Evolutionary conservation across 257 asterid species (phyloP).

Genomic region (Lantana camara): DNA sequence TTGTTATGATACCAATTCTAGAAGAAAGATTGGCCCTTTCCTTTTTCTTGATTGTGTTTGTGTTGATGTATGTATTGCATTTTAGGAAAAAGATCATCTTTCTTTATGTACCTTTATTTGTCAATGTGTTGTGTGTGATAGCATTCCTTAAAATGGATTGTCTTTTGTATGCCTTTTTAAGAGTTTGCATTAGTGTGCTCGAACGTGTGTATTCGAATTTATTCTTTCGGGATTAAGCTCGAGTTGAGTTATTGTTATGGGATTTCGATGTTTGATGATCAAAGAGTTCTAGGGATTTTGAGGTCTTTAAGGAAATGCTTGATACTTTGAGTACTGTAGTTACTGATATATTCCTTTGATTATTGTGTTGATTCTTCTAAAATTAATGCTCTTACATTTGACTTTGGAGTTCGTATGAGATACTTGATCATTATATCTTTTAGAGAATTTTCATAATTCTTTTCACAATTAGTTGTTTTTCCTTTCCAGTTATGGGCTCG

Average conservation of each 20-base stretch:
- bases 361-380: slow-evolving; percentile 25
- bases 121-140: slow-evolving; percentile 21
- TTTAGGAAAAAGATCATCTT: too few species aligned
- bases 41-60: too few species aligned
- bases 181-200: not conserved
- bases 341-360: not conserved
- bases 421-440: not conserved
- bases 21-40: too few species aligned
- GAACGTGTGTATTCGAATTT: slow-evolving; percentile 4
- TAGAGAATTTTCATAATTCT: slow-evolving; percentile 2
- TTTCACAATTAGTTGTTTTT: slow-evolving; percentile 19
- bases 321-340: not conserved
- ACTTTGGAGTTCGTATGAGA: not conserved
- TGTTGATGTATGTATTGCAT: too few species aligned
- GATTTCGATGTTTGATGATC: slow-evolving; percentile 22
- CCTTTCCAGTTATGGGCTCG: slow-evolving; percentile 71
- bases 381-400: slow-evolving; percentile 3
- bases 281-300: slow-evolving; percentile 9
- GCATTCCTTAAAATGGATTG: not conserved
- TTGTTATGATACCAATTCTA: too few species aligned
- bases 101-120: not conserved
- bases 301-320: slow-evolving; percentile 11
- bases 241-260: slow-evolving; percentile 8
- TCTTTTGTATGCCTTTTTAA: not conserved
- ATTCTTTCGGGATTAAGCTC: slow-evolving; percentile 12